Conservation (phyloP, 2,329 filamentous ascomycete genomes). For the Colletotrichum spinosum region DNA sequence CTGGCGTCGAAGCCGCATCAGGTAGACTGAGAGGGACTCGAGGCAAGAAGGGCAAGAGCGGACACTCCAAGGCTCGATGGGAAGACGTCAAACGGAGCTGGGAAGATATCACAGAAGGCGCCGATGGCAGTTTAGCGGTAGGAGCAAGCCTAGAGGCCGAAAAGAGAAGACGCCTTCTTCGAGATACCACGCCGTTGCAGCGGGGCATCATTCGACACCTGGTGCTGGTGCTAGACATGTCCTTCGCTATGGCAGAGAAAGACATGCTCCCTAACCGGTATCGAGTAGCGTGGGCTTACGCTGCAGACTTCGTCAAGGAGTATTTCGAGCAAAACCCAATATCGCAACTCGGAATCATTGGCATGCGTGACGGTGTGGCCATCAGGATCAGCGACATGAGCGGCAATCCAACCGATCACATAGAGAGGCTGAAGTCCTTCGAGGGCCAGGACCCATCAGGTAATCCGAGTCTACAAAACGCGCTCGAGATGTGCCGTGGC, state of each 20-base stretch:
- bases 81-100: constrained; percentile 75
- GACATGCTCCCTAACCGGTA: constrained; percentile 91
- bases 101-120: constrained; percentile 82
- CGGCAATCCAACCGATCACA: constrained; percentile 90
- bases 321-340: constrained; percentile 99
- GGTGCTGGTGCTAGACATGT: constrained; percentile 91
- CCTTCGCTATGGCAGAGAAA: constrained; percentile 93
- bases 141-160: constrained; percentile 82
- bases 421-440: constrained; percentile 78
- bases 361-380: constrained; percentile 92
- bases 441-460: constrained; percentile 77
- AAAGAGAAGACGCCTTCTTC: constrained; percentile 83
- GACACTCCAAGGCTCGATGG: constrained; percentile 68
- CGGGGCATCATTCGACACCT: constrained; percentile 98
- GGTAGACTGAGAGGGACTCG: constrained; percentile 18
- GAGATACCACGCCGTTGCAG: constrained; percentile 95
- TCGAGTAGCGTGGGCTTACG: constrained; percentile 83
- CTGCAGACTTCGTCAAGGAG: constrained; percentile 88
- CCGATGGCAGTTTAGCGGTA: constrained; percentile 82
- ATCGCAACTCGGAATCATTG: constrained; percentile 91
- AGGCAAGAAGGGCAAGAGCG: constrained; percentile 45
- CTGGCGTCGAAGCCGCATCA: background rate
- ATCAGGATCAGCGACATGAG: constrained; percentile 88
- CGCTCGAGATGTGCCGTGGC: constrained; percentile 93
- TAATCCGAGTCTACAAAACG: constrained; percentile 89